Evolutionary conservation across 108 stramenopile genomes (phyloP).

Genomic region (Conticribra guillardii): DNA sequence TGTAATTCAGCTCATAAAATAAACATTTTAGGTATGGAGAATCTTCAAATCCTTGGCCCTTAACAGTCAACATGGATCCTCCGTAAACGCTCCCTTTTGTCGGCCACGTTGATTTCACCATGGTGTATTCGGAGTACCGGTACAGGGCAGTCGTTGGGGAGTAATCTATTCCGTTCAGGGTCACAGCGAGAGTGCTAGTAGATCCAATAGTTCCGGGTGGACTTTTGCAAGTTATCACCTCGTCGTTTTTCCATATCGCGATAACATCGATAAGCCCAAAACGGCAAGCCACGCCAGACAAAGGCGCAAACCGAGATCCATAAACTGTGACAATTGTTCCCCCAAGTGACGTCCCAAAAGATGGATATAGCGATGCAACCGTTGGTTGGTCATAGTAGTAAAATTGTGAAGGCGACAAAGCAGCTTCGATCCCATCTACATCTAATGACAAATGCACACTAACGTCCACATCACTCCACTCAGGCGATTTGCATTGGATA

Average conservation of each 20-base stretch:
- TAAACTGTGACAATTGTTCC: constrained; percentile 11
- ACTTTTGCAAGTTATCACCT: constrained; percentile 11
- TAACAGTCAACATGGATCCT: constrained; percentile 3
- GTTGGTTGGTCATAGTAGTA: constrained; percentile 12
- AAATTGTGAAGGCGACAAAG: constrained; percentile 8
- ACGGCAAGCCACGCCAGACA: constrained; percentile 5
- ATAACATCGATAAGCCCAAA: constrained; percentile 12
- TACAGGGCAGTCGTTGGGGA: neutral
- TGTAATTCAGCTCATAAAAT: constrained; percentile 6
- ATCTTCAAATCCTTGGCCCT: constrained; percentile 22
- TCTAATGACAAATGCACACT: constrained; percentile 10
- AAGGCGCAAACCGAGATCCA: constrained; percentile 16
- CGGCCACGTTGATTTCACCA: constrained; percentile 8
- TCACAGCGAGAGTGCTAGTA: constrained; percentile 4
- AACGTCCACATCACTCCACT: constrained; percentile 2
- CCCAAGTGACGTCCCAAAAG: constrained; percentile 12
- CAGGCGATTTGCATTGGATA: constrained; percentile 3
- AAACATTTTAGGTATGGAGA: constrained; percentile 7
- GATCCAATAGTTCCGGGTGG: neutral
- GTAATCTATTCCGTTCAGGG: constrained; percentile 25
- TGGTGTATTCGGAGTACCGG: constrained; percentile 16
- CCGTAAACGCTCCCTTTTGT: constrained; percentile 9
- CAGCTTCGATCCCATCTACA: neutral
- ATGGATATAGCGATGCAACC: constrained; percentile 8
- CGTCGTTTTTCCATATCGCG: neutral